Evolutionary conservation across 2,329 filamentous ascomycete species (phyloP), one percentile per base, ranked within the genome.

Genomic region (Fusarium concolor): DNA sequence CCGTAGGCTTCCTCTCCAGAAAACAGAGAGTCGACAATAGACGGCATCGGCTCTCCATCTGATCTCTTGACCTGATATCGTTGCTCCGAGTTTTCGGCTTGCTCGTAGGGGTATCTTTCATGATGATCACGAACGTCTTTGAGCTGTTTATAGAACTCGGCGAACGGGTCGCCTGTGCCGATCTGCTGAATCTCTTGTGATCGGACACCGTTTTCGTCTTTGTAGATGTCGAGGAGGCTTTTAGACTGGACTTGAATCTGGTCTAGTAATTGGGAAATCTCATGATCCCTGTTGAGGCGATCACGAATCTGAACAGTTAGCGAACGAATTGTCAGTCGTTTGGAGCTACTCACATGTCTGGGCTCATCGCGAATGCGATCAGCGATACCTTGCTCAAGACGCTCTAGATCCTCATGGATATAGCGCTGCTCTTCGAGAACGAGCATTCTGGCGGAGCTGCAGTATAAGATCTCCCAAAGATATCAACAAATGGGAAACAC

Each of bases 1-100:
- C 96, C 96, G 74, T 92, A 97, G 0, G 91, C 91, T 79, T 99
- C 96, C 79, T 99, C 96, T 65, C 96, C 96, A 0, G 94, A 97
- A 79, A 99, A 99, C 83, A 98, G 91, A 59, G 89, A 89, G 76
- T 98, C 95, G 46, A 97, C 90, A 52, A 94, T 88, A 42, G 87
- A 88, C 6, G 86, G 84, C 56, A 87, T 79, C 2, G 85, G 82
- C 45, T 91, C 88, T 68, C 91, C 90, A 42, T 89, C 89, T 41
- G 85, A 82, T 59, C 86, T 87, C 75, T 89, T 86, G 44, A 81
- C 86, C 78, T 94, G 93, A 83, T 99, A 99, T 35, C 94, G 92
- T 71, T 91, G 89, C 81, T 99, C 96, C 15, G 97, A 89, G 74
- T 98, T 97, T 79, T 99, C 96, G 46, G 97, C 92, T 29, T 92